Base-by-base conservation (phyloP, 2,329 filamentous ascomycete species). In the Penicillium sp. region DNA sequence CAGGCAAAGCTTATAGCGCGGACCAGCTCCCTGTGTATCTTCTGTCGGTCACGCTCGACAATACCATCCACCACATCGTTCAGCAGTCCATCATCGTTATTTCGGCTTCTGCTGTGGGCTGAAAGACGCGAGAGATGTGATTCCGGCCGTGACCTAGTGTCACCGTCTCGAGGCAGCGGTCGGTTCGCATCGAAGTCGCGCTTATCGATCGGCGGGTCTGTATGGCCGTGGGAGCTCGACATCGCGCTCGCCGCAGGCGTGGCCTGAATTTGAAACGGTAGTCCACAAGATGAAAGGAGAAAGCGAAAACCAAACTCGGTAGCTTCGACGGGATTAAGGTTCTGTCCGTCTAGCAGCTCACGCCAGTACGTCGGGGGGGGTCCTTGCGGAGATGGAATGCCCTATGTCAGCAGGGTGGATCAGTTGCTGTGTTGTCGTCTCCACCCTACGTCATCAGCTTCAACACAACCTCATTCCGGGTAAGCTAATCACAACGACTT, bases 21-120 rank as follows among this genome's bases (percentile, higher is more conserved):
- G 3, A 75, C 59, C 6, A 76, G 65, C 54, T 80, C 71, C 54
- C 70, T 74, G 51, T 74, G 74, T 70, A 83, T 73, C 52, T 69
- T 74, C 56, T 67, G 63, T 47, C 79, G 72, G 62, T 83, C 80
- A 47, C 77, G 74, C 53, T 78, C 75, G 44, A 78, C 73, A 56
- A 83, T 80, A 55, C 78, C 79, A 44, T 78, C 77, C 24, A 80
- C 79, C 9, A 83, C 78, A 57, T 82, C 74, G 47, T 74, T 78
- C 61, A 84, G 77, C 61, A 84, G 77, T 7, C 67, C 67, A 40
- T 59, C 57, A 14, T 67, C 66, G n/a, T 60, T 56, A 9, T 6
- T 52, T 46, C 22, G 51, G 49, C n/a, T 51, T 56, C 23, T 49
- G 40, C 55, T 54, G 26, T 43, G 46, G 16, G 38, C 52, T 3